Evolutionary conservation across 805 yeast genomes (phyloP).

Genomic region (Candida insectalens): DNA sequence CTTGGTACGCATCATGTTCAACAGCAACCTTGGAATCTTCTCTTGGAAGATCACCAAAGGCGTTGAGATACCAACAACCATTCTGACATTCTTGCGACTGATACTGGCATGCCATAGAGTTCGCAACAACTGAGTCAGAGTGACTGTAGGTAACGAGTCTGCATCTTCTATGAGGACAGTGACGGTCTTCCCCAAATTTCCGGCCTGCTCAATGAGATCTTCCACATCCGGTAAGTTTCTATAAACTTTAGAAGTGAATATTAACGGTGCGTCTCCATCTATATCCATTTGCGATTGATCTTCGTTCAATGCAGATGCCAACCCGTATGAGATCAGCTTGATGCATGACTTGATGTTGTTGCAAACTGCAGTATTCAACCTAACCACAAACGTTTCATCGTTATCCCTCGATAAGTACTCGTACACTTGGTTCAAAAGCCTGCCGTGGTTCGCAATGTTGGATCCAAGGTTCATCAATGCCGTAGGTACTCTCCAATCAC

Average conservation of each 20-base stretch:
- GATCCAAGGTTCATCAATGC: constrained; percentile 32
- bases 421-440: constrained; percentile 21
- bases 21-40: constrained; percentile 18
- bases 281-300: not conserved
- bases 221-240: constrained; percentile 17
- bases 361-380: constrained; percentile 9
- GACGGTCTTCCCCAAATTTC: constrained; percentile 8
- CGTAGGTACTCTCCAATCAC: constrained; percentile 20
- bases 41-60: constrained; percentile 26
- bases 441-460: constrained; percentile 31
- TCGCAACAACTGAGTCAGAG: constrained; percentile 16
- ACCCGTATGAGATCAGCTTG: constrained; percentile 8
- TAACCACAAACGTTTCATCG: constrained; percentile 7
- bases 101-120: constrained; percentile 16
- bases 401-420: constrained; percentile 11
- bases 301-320: constrained; percentile 2
- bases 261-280: not conserved
- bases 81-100: constrained; percentile 9
- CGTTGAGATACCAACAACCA: constrained; percentile 25
- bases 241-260: not conserved
- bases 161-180: constrained; percentile 26
- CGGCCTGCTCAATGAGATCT: constrained; percentile 12
- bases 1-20: constrained; percentile 15
- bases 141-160: constrained; percentile 22
- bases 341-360: constrained; percentile 7